Evolutionary conservation across 441 rosid genomes (phyloP).

Genomic region (Mallotus repandus): DNA sequence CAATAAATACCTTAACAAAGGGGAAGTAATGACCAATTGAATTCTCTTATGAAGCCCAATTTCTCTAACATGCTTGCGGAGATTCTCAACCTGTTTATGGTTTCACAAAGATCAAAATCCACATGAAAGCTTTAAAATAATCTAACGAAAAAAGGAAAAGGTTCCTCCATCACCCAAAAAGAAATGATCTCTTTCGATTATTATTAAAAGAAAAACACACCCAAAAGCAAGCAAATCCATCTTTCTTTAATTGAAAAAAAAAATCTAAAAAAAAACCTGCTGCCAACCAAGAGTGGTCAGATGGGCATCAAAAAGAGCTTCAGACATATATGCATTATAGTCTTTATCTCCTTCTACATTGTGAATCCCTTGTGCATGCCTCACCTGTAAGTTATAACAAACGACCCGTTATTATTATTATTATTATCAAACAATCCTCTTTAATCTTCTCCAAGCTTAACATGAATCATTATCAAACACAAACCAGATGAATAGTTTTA

Average conservation of each 20-base stretch:
- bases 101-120: slow-evolving; percentile 8
- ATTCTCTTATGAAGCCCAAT: slow-evolving; percentile 37
- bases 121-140: neutral
- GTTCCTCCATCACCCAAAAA: too few species aligned
- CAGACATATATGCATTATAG: slow-evolving; percentile 31
- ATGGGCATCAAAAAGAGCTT: slow-evolving; percentile 48
- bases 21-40: slow-evolving; percentile 48
- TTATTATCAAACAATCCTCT: too few species aligned
- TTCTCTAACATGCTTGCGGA: slow-evolving; percentile 44
- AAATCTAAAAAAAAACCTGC: slow-evolving; percentile 31
- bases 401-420: too few species aligned
- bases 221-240: neutral
- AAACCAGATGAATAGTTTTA: slow-evolving; percentile 60
- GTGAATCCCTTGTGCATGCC: slow-evolving; percentile 61
- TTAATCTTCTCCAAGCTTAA: neutral
- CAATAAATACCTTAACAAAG: slow-evolving; percentile 39
- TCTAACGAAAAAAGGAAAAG: too few species aligned
- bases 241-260: neutral
- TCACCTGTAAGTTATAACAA: slow-evolving; percentile 31
- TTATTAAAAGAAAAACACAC: too few species aligned
- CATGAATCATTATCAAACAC: slow-evolving; percentile 11
- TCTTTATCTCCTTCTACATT: slow-evolving; percentile 55
- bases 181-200: neutral
- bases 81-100: slow-evolving; percentile 38
- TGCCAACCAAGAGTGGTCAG: slow-evolving; percentile 61